phyloP scores from a whole-genome alignment of 345 rosid genomes.

The Eucalyptus virginea region DNA sequence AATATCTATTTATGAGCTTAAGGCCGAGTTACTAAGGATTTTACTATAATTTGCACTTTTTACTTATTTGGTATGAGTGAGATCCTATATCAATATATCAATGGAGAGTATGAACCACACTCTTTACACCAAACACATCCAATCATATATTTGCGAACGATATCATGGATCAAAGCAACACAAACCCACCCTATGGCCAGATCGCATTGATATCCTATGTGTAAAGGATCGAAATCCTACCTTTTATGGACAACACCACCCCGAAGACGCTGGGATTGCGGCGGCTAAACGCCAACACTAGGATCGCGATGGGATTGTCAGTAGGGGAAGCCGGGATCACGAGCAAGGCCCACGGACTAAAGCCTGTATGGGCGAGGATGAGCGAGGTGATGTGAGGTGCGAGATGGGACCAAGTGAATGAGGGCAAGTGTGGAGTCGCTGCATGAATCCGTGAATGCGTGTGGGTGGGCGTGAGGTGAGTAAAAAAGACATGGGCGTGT shows the following conservation, averaged over 20 bases:
- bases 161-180: not conserved
- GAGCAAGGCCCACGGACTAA: not conserved
- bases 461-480: not conserved
- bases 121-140: not conserved
- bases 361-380: not conserved
- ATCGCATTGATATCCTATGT: not conserved
- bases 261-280: not conserved
- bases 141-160: not conserved
- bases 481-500: not conserved
- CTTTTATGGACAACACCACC: not conserved
- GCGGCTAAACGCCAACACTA: not conserved
- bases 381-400: not conserved
- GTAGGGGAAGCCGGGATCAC: not conserved
- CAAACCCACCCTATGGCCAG: not conserved
- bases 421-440: not conserved
- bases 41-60: too few species aligned
- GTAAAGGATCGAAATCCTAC: not conserved
- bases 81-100: fast-evolving
- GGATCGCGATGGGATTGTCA: not conserved
- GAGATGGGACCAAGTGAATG: not conserved
- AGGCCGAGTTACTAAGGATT: too few species aligned
- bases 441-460: not conserved
- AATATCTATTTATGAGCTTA: too few species aligned
- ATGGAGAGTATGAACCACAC: too few species aligned
- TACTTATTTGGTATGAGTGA: too few species aligned